Base-by-base conservation (phyloP, 2,329 filamentous ascomycete species). In the Cordyceps militaris region DNA sequence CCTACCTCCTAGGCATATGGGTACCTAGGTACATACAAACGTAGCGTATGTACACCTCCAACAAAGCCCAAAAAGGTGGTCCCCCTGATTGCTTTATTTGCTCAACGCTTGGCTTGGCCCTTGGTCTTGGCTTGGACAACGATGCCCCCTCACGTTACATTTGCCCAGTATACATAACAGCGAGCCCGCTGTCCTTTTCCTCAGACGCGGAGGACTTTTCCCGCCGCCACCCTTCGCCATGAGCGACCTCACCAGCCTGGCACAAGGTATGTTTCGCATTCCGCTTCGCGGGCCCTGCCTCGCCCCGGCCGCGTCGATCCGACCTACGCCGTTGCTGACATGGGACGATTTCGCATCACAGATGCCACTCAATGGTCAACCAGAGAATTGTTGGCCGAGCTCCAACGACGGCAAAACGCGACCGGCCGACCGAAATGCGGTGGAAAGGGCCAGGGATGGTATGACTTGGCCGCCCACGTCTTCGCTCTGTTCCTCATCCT, bases 401-500 rank as follows among this genome's bases (percentile, higher is more conserved):
- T 84, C 21, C 70, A 73, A 30, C 73, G 74, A 63, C 77, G 81
- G 57, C 74, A 70, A 9, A 67, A 70, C 52, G 71, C 67, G 32
- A 65, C 74, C 36, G 38, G 26, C 19, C 76, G 74, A 59, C 81
- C 81, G 5, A 67, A 71, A 32, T 85, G 82, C 63, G 82, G 82
- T 36, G 79, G 78, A 4, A 75, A 75, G 50, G 72, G 78, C 54
- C 71, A 71, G 58, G 81, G 80, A 24, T 70, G 72, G 62, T 90
- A 90, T 70, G 85, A 89, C 62, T 87, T 83, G 0, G 74, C 80
- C 2, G 73, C 85, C 43, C 87, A 90, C 67, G 80, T 89, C 52
- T 81, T 84, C 65, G 87, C 87, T 44, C 71, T 90, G 58, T 75
- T 88, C 59, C 72, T 89, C 40, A 88, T 89, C 57, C 73, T 89